Percentiles rank a stretch among this genome's conserved stretches.
These are phyloP conservation scores for Starmerella potacharoeniae DNA, from an alignment of 805 yeast genomes.

Conservation along the genomic window DNA sequence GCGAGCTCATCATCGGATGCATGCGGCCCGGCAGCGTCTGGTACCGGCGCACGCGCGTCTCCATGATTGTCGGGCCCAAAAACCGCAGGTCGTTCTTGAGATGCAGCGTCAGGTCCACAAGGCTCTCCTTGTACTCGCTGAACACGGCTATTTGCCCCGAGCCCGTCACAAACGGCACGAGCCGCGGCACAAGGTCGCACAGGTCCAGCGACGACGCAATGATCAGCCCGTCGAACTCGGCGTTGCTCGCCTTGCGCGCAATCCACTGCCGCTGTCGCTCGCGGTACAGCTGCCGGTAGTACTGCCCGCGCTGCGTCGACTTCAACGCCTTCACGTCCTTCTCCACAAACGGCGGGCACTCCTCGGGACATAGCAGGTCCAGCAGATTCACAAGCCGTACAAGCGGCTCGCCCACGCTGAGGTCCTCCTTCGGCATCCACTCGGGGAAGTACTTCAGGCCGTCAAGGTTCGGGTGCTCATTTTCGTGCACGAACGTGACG, in stretches of 20 bases:
- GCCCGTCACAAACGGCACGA: slow-evolving; percentile 62
- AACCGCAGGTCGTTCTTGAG: slow-evolving; percentile 56
- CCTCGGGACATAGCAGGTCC: slow-evolving; percentile 73
- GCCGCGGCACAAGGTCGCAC: slow-evolving; percentile 48
- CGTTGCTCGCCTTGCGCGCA: slow-evolving; percentile 35
- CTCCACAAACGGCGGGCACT: slow-evolving; percentile 35
- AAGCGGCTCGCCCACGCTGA: slow-evolving; percentile 32
- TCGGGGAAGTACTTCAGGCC: slow-evolving; percentile 46
- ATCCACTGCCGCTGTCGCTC: slow-evolving; percentile 32
- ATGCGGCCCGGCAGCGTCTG: slow-evolving; percentile 90
- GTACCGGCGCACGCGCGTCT: slow-evolving; percentile 71
- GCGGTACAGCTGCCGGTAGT: slow-evolving; percentile 52
- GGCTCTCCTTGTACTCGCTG: slow-evolving; percentile 65
- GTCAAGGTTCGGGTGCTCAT: slow-evolving; percentile 79
- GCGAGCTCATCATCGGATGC: slow-evolving; percentile 90
- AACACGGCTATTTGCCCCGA: slow-evolving; percentile 79
- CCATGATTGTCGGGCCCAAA: slow-evolving; percentile 72
- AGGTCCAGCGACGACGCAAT: slow-evolving; percentile 63
- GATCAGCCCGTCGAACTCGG: slow-evolving; percentile 64
- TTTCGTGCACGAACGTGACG: slow-evolving; percentile 72
- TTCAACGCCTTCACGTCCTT: slow-evolving; percentile 46
- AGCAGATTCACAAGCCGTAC: slow-evolving; percentile 63
- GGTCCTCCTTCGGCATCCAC: slow-evolving; percentile 16
- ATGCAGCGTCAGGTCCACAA: slow-evolving; percentile 63
- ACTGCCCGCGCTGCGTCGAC: slow-evolving; percentile 51